Conservation (phyloP, 148 eudicot species). For the Persicaria maculosa region DNA sequence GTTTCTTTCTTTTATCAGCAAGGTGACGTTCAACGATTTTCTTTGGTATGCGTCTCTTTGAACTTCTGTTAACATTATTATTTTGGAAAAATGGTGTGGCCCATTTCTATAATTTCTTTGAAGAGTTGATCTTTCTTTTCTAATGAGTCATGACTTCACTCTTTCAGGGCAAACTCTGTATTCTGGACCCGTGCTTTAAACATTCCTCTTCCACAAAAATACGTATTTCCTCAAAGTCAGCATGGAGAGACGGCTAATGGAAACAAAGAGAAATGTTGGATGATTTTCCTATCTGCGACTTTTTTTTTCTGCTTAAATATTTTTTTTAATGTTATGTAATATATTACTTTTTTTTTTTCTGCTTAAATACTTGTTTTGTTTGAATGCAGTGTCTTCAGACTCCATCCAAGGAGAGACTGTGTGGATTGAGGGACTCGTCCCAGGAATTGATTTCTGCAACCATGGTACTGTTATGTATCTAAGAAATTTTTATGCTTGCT, state of each 20-base stretch:
- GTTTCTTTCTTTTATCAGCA: constrained; percentile 41
- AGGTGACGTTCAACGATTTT: constrained; percentile 83
- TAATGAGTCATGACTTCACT: neutral
- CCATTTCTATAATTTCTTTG: neutral
- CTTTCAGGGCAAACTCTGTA: constrained; percentile 84
- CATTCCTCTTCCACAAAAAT: constrained; percentile 70
- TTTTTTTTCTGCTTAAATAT: neutral
- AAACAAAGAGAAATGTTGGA: constrained; percentile 28
- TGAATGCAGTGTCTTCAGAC: constrained; percentile 23
- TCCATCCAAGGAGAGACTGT: constrained; percentile 52
- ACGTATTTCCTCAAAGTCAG: constrained; percentile 46
- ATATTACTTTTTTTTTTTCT: neutral
- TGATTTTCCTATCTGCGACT: constrained; percentile 6
- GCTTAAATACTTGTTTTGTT: neutral
- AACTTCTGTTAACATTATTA: neutral
- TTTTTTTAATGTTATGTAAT: neutral
- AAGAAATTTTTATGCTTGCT: neutral
- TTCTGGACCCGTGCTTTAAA: constrained; percentile 96
- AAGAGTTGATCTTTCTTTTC: neutral
- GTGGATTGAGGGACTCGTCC: constrained; percentile 96
- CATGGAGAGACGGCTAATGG: constrained; percentile 21
- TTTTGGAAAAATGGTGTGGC: constrained; percentile 10
- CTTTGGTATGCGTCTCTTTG: constrained; percentile 54
- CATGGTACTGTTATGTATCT: constrained; percentile 53
- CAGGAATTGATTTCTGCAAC: constrained; percentile 97